Evolutionary conservation across 768 basidiomycete genomes (phyloP), one percentile per base, ranked within the genome.

Genomic region (Suillus hirtellus): DNA sequence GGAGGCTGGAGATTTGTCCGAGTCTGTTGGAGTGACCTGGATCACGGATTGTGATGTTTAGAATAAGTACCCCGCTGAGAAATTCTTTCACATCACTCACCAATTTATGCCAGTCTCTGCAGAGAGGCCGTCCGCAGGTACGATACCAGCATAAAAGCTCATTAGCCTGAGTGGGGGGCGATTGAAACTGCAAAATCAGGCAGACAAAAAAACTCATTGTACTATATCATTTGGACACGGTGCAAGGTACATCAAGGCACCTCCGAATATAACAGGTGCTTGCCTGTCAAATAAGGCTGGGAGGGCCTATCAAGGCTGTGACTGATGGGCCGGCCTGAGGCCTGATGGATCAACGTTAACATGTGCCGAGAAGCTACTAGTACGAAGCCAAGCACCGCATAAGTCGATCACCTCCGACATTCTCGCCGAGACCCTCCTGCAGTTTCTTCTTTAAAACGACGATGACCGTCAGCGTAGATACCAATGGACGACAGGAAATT

Each of bases 171-270:
- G 15, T 19, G 55, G 55, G 17, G 15, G 17, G 17, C 15, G n/a
- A 40, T 21, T 56, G 2, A 35, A 34, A 6, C 52, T n/a, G 31
- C 10, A 53, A 15, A 10, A 34, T 34, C 31, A 19, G 1, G 19
- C 19, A n/a, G 19, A 35, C 34, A 6, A 7, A n/a, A 5, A 34
- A 31, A 34, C 2, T 10, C 8, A 31, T 6, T 19, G 31, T 34
- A 34, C 31, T 34, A 11, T 53, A 53, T 34, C 31, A 34, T 34
- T 37, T 8, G 31, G 6, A 19, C 31, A 49, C 24, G 27, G 4
- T n/a, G 31, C 52, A 53, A 34, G 52, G 52, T 34, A 53, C 52
- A 53, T 6, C 31, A 19, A 53, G 52, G 52, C 19, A 53, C 52
- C 52, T 11, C 11, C 52, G 31, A 19, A 53, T 34, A 53, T 53